Conservation (phyloP, 2,329 filamentous ascomycete genomes). For the Colletotrichum sp. region DNA sequence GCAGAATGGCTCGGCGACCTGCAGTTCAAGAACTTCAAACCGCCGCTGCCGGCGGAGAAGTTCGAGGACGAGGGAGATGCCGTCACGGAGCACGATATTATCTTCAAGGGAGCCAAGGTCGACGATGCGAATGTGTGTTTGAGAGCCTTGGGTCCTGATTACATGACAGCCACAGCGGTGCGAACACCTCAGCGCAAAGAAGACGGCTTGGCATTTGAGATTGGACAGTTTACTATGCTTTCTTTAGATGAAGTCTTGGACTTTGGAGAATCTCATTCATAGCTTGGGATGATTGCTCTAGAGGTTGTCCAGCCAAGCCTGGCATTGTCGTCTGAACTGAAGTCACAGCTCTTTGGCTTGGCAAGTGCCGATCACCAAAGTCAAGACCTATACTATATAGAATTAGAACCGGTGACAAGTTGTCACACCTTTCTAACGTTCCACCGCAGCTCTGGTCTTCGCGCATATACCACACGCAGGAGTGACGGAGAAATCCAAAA, state of each 20-base stretch:
- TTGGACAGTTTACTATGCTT: conserved; percentile 48
- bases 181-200: conserved; percentile 42
- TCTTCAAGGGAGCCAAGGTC: conserved; percentile 42
- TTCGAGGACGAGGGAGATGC: conserved; percentile 39
- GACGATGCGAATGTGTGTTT: conserved; percentile 48
- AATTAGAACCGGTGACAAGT: background rate
- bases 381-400: background rate
- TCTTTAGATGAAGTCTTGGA: conserved; percentile 50
- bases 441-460: background rate
- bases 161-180: conserved; percentile 60
- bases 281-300: background rate
- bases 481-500: background rate
- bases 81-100: conserved; percentile 40
- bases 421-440: background rate
- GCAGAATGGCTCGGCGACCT: conserved; percentile 75
- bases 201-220: conserved; percentile 40
- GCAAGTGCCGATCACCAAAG: background rate
- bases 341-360: background rate
- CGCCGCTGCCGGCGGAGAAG: conserved; percentile 46
- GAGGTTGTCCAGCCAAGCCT: background rate
- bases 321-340: background rate
- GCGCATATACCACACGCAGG: background rate
- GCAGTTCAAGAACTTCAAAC: conserved; percentile 69
- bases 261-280: conserved; percentile 41
- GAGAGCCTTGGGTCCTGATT: conserved; percentile 51